Base-by-base conservation (phyloP, 176 grass and related monocot genomes). In the Chloris gayana region DNA sequence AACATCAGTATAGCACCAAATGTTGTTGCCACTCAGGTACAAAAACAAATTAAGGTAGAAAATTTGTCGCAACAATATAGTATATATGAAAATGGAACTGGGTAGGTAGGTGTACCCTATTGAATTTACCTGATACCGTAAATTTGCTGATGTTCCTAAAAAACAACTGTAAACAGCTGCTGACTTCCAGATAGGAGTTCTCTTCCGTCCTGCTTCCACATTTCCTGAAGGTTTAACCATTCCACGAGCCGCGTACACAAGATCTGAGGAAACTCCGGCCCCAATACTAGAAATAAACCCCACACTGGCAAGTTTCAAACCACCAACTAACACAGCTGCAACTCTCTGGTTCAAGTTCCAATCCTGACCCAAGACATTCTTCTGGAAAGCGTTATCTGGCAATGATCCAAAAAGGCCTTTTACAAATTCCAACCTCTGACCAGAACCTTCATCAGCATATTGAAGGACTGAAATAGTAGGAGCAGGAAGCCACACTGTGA, bases 401-500 rank as follows among this genome's bases (percentile, higher is more conserved):
- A 98, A 86, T 78, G 95, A 87, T 78, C 92, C 90, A 39, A 98
- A 73, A 67, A 98, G 69, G 26, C 88, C 81, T 85, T 84, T 98
- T 14, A 93, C 74, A 69, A 95, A 83, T 51, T 94, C 90, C 51
- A 98, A 87, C 79, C 80, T 93, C 82, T 86, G 81, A 34, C 59
- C 49, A 78, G 95, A 90, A 61, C 90, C 87, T 67, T 95, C 88
- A 76, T 85, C 91, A 45, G 90, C 86, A 87, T 88, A 93, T 57
- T 93, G 90, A 74, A 98, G 86, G 68, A 98, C 86, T 49, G 95
- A 98, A 79, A 98, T 87, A 73, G 95, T 98, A 69, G 95, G 95
- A 82, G 95, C 95, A 74, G 95, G 95, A 74, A 98, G 92, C 95
- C 95, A 98, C 75, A 98, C 95, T 38, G 95, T 98, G 83, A 98